Evolutionary conservation across 2,329 filamentous ascomycete genomes (phyloP), one percentile per base, ranked within the genome.

Genomic region (Colletotrichum caudatum): DNA sequence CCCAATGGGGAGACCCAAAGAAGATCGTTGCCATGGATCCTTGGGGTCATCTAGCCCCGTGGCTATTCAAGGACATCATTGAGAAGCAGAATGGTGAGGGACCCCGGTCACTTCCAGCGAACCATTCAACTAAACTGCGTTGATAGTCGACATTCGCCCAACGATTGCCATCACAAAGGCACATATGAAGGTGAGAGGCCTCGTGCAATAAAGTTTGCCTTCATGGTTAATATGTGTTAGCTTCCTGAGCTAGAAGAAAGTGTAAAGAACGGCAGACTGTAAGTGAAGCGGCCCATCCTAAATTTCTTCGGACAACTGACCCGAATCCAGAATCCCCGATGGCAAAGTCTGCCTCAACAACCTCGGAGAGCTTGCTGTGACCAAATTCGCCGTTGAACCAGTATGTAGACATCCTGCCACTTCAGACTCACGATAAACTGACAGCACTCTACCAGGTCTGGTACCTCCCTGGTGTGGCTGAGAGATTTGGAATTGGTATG

Each of bases 11-110:
- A 35, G 93, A 97, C 79, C 89, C 89, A 77, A 94, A 94, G 81
- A 98, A 98, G 85, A 98, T 99, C 74, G 95, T 98, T 18, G 94
- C 95, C 23, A 97, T 99, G 94, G 96, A 98, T 79, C 95, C 95
- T 0, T 93, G 92, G 80, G 95, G 96, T 8, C 96, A 98, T 83
- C 84, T 97, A 72, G 89, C 92, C 11, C 93, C 94, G 11, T 95
- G 92, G 91, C 83, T 97, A 2, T 97, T 92, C 84, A 93, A 92
- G 74, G 90, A 95, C 73, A 87, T 89, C 57, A 94, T 96, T 77
- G 87, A 93, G 60, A 90, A 92, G 62, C 90, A 98, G 56, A 90
- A 94, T 76, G 83, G 89, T 89, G 80, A 66, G 80, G 77, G 6
- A 33, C 41, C 56, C 33, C 11, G 7, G 3, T 20, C 33, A 29